These are phyloP conservation scores for Carallia pectinifolia DNA, from an alignment of 345 rosid genomes.

Conservation along the genomic window DNA sequence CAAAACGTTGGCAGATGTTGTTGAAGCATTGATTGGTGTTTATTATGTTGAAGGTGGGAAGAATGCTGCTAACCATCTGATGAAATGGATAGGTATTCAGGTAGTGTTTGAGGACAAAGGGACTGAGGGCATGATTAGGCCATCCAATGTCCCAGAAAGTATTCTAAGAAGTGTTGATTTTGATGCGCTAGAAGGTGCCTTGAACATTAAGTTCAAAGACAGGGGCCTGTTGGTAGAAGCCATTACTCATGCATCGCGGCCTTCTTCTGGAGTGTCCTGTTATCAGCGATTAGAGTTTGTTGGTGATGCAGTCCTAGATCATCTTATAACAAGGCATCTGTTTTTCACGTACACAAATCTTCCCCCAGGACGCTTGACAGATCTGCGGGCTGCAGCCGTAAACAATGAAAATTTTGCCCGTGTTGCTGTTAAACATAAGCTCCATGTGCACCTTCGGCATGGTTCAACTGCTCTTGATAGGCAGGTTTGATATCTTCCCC, in stretches of 20 bases:
- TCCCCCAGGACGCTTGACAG: constrained; percentile 97
- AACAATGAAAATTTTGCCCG: constrained; percentile 98
- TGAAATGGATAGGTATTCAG: constrained; percentile 93
- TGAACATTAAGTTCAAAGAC: constrained; percentile 57
- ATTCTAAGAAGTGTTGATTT: constrained; percentile 74
- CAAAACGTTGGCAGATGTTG: constrained; percentile 98
- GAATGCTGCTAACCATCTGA: constrained; percentile 79
- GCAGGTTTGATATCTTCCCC: constrained; percentile 56
- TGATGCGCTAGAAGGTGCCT: constrained; percentile 65
- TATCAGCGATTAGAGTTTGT: constrained; percentile 96
- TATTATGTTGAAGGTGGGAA: constrained; percentile 95
- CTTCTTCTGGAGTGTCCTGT: constrained; percentile 90
- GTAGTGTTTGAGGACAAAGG: constrained; percentile 77
- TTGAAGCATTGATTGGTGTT: constrained; percentile 95
- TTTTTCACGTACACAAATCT: constrained; percentile 88
- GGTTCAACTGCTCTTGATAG: constrained; percentile 97
- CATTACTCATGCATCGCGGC: constrained; percentile 96
- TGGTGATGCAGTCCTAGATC: constrained; percentile 98
- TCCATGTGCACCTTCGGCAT: constrained; percentile 85
- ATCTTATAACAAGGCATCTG: constrained; percentile 83
- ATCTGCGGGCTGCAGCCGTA: constrained; percentile 98
- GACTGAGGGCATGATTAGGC: constrained; percentile 34
- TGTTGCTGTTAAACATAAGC: constrained; percentile 91
- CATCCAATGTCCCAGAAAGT: constrained; percentile 66
- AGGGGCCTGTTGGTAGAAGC: constrained; percentile 77